Percentiles rank a stretch among this genome's conserved stretches.
Conservation (phyloP, 1,284 basidiomycete species). For the Moniliophthora roreri region DNA sequence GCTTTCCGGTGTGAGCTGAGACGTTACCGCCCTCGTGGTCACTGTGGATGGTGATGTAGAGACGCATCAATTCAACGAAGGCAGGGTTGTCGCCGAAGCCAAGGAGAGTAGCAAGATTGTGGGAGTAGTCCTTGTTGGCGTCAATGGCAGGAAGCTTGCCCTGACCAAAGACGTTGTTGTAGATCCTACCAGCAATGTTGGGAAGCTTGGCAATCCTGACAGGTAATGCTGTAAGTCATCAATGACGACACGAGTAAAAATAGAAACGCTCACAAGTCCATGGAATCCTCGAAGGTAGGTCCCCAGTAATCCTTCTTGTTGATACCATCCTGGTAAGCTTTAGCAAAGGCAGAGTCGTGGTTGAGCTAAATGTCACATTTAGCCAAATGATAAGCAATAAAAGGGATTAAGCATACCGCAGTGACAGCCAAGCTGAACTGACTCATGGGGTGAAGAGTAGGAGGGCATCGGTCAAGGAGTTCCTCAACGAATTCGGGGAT, state of each 20-base stretch:
- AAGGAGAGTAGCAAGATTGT: conserved; percentile 90
- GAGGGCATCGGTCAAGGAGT: conserved; percentile 89
- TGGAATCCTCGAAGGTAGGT: conserved; percentile 92
- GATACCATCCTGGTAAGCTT: conserved; percentile 91
- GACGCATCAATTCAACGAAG: conserved; percentile 93
- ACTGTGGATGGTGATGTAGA: conserved; percentile 98
- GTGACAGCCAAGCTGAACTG: conserved; percentile 95
- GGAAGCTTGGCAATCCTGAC: conserved; percentile 92
- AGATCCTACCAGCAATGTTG: conserved; percentile 96
- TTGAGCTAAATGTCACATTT: conserved; percentile 60
- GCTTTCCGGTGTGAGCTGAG: conserved; percentile 94
- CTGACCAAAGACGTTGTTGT: conserved; percentile 90
- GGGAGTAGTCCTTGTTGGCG: conserved; percentile 87
- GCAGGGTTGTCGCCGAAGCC: conserved; percentile 89
- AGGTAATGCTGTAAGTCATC: conserved; percentile 8
- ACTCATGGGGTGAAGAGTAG: conserved; percentile 94
- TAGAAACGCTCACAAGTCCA: conserved; percentile 75
- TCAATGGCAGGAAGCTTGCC: conserved; percentile 93
- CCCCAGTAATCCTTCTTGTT: conserved; percentile 98
- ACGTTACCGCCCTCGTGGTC: conserved; percentile 99
- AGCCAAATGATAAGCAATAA: not conserved
- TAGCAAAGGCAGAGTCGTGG: conserved; percentile 96
- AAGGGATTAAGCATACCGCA: conserved; percentile 58
- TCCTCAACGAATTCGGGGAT: conserved; percentile 94
- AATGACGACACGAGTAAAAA: not conserved